Evolutionary conservation across 352 stramenopile genomes (phyloP), one percentile per base, ranked within the genome.

Genomic region (Pythium grandisporangium): DNA sequence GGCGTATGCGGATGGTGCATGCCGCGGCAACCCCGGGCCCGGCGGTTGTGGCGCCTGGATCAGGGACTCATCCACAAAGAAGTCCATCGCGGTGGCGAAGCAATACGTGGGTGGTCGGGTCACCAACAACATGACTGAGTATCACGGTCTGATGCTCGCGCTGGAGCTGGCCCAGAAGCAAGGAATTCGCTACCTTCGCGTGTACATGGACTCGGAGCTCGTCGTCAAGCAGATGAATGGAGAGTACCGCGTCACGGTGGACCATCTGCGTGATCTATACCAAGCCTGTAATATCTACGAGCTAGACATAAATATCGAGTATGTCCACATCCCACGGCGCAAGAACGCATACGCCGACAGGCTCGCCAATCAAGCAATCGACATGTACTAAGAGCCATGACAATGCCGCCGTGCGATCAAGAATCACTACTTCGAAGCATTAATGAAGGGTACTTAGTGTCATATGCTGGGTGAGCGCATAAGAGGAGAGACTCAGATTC

Each of bases 161-260:
- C 55, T 89, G 24, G 53, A 64, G 37, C 51, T 86, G 29, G 76
- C 72, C 20, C 46, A 71, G 38, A 44, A 63, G 7, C 59, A 68
- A 19, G 33, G 58, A 16, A 52, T 61, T 8, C 23, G 45, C 4
- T 32, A 61, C 32, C 50, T 89, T 19, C 49, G 67, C 38, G 55
- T 89, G 16, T 64, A 66, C 61, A 77, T 89, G 76, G 76, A 89
- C 66, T 89, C 76, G 60, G 66, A 86, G 58, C 64, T 89, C 37
- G 56, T 89, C n/a, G 53, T 86, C 30, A 67, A 71, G 30, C 76
- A 89, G 45, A 89, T 89, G 72, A 55, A 61, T 26, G 76, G 70
- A 24, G 49, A 66, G 24, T 89, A 86, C 48, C 72, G 68, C 48
- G 76, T 89, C 41, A 84, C 84, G 42, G 63, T 70, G 12, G 52